Percentiles rank a stretch among this genome's conserved stretches.
phyloP scores from a whole-genome alignment of 169 alveolate genomes.

The Cryptosporidium tyzzeri region DNA sequence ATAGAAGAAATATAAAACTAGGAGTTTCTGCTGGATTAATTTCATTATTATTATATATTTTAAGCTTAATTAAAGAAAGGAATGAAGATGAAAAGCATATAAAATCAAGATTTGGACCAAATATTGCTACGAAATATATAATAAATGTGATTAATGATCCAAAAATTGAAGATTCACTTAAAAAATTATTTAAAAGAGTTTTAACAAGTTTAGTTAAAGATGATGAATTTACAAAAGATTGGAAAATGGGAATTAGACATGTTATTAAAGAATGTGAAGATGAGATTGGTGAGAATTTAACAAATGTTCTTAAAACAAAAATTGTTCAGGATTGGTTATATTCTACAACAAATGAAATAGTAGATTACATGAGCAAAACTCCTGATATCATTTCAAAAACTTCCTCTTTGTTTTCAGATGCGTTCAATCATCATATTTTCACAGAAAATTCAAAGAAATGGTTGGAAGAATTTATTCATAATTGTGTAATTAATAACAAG shows the following conservation, averaged over 20 bases:
- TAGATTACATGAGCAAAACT: conserved; percentile 60
- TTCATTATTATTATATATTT: conserved; percentile 18
- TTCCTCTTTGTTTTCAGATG: conserved; percentile 56
- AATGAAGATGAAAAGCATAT: neutral
- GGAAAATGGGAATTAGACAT: conserved; percentile 6
- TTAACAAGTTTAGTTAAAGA: conserved; percentile 20
- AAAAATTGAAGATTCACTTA: conserved; percentile 43
- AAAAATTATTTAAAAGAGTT: conserved; percentile 40
- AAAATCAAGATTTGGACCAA: neutral
- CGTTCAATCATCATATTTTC: conserved; percentile 54
- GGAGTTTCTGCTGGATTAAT: conserved; percentile 18
- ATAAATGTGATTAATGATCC: conserved; percentile 28
- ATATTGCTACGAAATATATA: conserved; percentile 16
- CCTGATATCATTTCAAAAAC: conserved; percentile 58
- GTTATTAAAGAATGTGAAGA: conserved; percentile 18
- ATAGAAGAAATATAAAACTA: conserved; percentile 1
- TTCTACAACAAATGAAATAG: conserved; percentile 53
- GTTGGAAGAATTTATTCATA: conserved; percentile 44
- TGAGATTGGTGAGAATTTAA: conserved; percentile 16
- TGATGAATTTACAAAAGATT: conserved; percentile 47
- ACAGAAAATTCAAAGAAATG: conserved; percentile 60
- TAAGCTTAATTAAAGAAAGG: conserved; percentile 11
- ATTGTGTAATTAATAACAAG: conserved; percentile 17
- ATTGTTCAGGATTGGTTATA: conserved; percentile 65
- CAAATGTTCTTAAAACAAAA: conserved; percentile 43